These are phyloP conservation scores for Solanum neorickii DNA, from an alignment of 257 asterid genomes.

Conservation along the genomic window DNA sequence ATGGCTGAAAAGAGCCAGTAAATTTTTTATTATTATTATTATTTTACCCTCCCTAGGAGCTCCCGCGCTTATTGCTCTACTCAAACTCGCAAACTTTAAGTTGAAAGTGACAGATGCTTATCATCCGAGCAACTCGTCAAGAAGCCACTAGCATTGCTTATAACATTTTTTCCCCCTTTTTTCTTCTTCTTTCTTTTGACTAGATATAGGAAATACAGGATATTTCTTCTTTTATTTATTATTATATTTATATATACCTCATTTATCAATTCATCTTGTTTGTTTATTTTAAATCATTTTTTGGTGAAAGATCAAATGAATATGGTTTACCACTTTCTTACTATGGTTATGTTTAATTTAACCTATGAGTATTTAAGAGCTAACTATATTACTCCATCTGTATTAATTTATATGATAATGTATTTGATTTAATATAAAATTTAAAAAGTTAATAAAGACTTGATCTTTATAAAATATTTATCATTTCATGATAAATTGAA, in stretches of 20 bases:
- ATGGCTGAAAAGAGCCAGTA: not conserved
- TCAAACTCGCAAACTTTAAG: too few relatives aligned
- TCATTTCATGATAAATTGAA: not conserved
- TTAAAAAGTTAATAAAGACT: rapidly evolving
- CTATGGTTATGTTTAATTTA: not conserved
- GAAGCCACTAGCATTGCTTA: not conserved
- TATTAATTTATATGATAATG: too few relatives aligned
- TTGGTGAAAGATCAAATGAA: not conserved
- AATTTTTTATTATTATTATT: not conserved
- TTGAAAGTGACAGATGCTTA: too few relatives aligned
- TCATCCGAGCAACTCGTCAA: too few relatives aligned
- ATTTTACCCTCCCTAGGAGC: too few relatives aligned
- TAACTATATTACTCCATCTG: not conserved
- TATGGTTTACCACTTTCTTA: not conserved
- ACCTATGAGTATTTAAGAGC: not conserved
- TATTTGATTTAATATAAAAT: not conserved
- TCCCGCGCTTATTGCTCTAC: too few relatives aligned
- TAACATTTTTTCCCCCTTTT: not conserved
- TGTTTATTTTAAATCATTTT: not conserved
- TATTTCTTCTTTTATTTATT: not conserved
- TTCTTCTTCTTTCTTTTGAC: not conserved
- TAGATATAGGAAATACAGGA: not conserved
- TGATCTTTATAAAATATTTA: not conserved
- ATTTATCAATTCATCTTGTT: not conserved
- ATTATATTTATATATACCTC: not conserved